Percentiles rank a stretch among this genome's conserved stretches.
Conservation (phyloP, 1,284 basidiomycete species). For the Somion occarium region DNA sequence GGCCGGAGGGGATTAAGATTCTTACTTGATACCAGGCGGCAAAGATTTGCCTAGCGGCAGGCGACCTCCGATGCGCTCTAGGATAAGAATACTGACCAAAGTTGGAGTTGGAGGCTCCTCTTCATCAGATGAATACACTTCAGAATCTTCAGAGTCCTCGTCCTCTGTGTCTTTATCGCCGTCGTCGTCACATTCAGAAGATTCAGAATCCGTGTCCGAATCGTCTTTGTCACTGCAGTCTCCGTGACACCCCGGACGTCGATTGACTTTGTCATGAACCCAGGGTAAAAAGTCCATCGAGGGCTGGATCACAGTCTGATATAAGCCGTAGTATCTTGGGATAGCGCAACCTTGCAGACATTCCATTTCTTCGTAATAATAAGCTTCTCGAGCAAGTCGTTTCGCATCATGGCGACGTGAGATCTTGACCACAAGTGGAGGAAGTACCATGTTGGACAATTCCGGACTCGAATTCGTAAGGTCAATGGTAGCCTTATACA, state of each 20-base stretch:
- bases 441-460: not conserved
- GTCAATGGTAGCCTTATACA: not conserved
- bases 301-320: not conserved
- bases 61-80: not conserved
- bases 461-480: not conserved
- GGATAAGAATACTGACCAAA: not conserved
- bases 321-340: constrained; percentile 7
- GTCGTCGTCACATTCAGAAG: no score
- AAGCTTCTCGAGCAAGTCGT: constrained; percentile 6
- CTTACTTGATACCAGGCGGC: no score
- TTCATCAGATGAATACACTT: no score
- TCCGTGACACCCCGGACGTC: no score
- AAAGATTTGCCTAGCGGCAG: no score
- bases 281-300: not conserved
- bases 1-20: no score
- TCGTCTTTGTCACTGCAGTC: no score
- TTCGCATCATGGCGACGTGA: not conserved
- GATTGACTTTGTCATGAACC: no score
- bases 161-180: no score
- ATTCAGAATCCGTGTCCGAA: no score
- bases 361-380: constrained; percentile 10
- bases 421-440: constrained; percentile 8
- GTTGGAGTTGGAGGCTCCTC: not conserved
- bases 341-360: constrained; percentile 8
- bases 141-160: no score